A percentile compares a stretch with the other conserved stretches of the same genome.
Conservation (phyloP, 1,284 basidiomycete species). For the Ganoderma lingzhi region DNA sequence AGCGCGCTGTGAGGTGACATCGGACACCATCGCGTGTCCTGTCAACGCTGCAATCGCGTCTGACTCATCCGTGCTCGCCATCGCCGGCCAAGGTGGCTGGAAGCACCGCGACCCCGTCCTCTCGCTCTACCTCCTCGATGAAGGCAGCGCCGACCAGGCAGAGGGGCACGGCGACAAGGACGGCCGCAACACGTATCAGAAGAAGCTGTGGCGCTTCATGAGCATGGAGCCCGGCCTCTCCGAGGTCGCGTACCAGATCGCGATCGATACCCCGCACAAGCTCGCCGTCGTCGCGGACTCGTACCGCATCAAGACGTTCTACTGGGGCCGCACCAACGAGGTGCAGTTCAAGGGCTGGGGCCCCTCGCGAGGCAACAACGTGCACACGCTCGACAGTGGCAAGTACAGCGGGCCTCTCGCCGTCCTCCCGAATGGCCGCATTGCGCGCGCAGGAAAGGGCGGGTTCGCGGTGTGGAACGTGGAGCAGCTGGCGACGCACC, state of each 20-base stretch:
- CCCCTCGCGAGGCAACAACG: constrained; percentile 22
- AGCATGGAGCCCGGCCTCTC: constrained; percentile 13
- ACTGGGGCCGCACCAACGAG: constrained; percentile 17
- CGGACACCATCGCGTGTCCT: constrained; percentile 30
- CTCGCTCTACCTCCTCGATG: constrained; percentile 36
- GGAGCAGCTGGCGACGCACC: constrained; percentile 42
- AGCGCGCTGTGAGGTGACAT: constrained; percentile 23
- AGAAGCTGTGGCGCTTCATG: constrained; percentile 8
- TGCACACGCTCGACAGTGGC: constrained; percentile 44
- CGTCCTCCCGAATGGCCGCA: constrained; percentile 35
- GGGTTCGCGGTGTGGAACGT: constrained; percentile 44
- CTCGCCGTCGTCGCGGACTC: constrained; percentile 33
- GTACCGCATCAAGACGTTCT: constrained; percentile 35
- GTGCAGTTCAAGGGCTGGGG: constrained; percentile 20
- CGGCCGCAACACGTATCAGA: neutral
- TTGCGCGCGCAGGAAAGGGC: constrained; percentile 44
- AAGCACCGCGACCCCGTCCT: constrained; percentile 44
- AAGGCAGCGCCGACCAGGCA: constrained; percentile 13
- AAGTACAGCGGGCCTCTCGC: constrained; percentile 40
- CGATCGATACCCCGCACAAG: constrained; percentile 21
- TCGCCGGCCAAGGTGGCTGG: constrained; percentile 41
- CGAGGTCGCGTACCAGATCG: constrained; percentile 13
- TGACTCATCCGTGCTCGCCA: constrained; percentile 36
- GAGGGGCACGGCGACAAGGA: neutral
- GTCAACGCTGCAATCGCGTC: constrained; percentile 35